Evolutionary conservation across 2,329 filamentous ascomycete genomes (phyloP).

Genomic region (Trichoderma atroviride): DNA sequence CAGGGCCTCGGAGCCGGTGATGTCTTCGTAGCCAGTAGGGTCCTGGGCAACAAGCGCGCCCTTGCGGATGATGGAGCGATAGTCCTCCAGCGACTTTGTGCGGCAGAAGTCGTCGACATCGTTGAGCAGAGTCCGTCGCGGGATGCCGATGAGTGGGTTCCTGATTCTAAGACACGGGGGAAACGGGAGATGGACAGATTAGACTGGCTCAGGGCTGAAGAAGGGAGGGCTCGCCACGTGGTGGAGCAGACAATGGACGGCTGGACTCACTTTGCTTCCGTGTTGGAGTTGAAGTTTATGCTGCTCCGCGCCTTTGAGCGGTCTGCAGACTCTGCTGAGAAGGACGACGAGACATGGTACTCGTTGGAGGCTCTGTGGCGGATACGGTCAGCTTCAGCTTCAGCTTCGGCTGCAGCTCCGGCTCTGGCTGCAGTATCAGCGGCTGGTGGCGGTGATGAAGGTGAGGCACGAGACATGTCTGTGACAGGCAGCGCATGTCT

Average conservation of each 20-base stretch:
- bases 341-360: conserved; percentile 37
- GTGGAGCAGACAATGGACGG: background rate
- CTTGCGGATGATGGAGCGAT: conserved; percentile 62
- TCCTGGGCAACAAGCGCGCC: conserved; percentile 76
- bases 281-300: conserved; percentile 50
- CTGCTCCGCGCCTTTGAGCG: conserved; percentile 38
- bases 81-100: conserved; percentile 59
- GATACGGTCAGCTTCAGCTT: conserved; percentile 15
- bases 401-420: background rate
- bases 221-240: conserved; percentile 25
- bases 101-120: conserved; percentile 65
- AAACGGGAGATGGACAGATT: conserved; percentile 4
- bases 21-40: conserved; percentile 62
- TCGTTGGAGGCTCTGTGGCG: conserved; percentile 33
- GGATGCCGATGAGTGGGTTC: conserved; percentile 56
- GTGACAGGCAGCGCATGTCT: background rate
- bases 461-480: background rate
- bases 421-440: background rate
- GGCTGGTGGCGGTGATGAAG: background rate
- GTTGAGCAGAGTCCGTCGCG: conserved; percentile 52
- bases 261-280: conserved; percentile 49
- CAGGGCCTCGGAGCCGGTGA: conserved; percentile 60
- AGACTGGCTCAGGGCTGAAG: conserved; percentile 8
- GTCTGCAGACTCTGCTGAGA: conserved; percentile 42
- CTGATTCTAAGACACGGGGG: conserved; percentile 40